Evolutionary conservation across 2,329 filamentous ascomycete species (phyloP).

Genomic region (Fusarium liriodendri): DNA sequence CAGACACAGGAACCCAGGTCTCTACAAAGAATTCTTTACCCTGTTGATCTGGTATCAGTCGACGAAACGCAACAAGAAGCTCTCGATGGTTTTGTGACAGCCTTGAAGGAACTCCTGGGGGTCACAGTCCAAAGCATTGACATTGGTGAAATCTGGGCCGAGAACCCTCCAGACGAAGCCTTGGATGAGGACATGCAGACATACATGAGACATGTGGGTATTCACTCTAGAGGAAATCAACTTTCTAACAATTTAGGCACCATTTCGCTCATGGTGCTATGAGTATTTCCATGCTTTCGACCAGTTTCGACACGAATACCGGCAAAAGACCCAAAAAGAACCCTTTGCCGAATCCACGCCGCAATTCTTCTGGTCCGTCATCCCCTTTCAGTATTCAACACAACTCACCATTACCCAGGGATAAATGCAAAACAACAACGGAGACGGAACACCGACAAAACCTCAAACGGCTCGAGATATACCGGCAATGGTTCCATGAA

Average conservation of each 20-base stretch:
- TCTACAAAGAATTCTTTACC: slow-evolving; percentile 41
- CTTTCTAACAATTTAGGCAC: slow-evolving; percentile 40
- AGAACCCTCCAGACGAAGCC: slow-evolving; percentile 11
- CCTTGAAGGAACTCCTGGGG: slow-evolving; percentile 36
- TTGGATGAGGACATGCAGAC: slow-evolving; percentile 28
- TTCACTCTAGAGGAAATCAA: neutral
- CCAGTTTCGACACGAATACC: slow-evolving; percentile 43
- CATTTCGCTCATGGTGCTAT: slow-evolving; percentile 47
- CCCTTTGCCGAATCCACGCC: slow-evolving; percentile 47
- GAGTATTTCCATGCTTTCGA: slow-evolving; percentile 48
- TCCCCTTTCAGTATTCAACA: neutral
- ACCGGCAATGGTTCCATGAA: slow-evolving; percentile 48
- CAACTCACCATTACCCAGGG: slow-evolving; percentile 25
- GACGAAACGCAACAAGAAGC: slow-evolving; percentile 21
- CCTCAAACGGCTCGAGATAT: slow-evolving; percentile 41
- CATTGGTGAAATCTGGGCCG: slow-evolving; percentile 35
- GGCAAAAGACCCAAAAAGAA: slow-evolving; percentile 32
- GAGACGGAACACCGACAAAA: slow-evolving; percentile 16
- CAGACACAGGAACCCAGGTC: neutral
- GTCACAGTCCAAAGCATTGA: slow-evolving; percentile 23
- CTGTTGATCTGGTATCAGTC: slow-evolving; percentile 34
- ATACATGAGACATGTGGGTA: slow-evolving; percentile 47
- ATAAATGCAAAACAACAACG: slow-evolving; percentile 29
- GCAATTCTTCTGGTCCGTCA: slow-evolving; percentile 45
- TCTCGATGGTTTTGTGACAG: slow-evolving; percentile 37